Conservation (phyloP, 2,329 filamentous ascomycete genomes). For the Aspergillus persii region DNA sequence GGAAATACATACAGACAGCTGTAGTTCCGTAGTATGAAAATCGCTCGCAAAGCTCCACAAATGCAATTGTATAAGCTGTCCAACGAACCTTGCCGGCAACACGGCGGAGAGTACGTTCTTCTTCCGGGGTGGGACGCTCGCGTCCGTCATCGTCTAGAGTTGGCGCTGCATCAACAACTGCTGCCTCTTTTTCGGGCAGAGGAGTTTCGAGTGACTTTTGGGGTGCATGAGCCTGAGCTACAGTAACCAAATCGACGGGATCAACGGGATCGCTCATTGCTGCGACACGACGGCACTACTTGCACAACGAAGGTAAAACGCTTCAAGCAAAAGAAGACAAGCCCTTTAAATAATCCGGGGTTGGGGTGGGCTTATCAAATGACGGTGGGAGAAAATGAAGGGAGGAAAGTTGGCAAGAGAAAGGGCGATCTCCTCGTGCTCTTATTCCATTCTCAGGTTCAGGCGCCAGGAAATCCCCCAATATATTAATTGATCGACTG, state of each 20-base stretch:
- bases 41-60: constrained; percentile 72
- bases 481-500: not conserved
- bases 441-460: not conserved
- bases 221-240: constrained; percentile 9
- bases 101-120: constrained; percentile 36
- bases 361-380: not conserved
- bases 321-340: not conserved
- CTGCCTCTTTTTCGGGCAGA: constrained; percentile 6
- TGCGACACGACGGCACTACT: not conserved
- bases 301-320: not conserved
- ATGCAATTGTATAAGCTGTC: constrained; percentile 67
- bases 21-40: constrained; percentile 75
- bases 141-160: constrained; percentile 2
- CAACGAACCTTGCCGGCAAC: constrained; percentile 54
- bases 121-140: constrained; percentile 32
- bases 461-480: not conserved
- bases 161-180: not conserved
- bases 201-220: not conserved
- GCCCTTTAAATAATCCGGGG: not conserved
- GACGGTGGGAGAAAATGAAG: too few species aligned
- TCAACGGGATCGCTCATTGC: constrained; percentile 12
- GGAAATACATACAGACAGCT: constrained; percentile 56
- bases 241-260: constrained; percentile 1
- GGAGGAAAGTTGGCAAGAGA: not conserved
- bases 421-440: not conserved